Conservation (phyloP, 495 filamentous ascomycete genomes). For the Xylaria longipes region DNA sequence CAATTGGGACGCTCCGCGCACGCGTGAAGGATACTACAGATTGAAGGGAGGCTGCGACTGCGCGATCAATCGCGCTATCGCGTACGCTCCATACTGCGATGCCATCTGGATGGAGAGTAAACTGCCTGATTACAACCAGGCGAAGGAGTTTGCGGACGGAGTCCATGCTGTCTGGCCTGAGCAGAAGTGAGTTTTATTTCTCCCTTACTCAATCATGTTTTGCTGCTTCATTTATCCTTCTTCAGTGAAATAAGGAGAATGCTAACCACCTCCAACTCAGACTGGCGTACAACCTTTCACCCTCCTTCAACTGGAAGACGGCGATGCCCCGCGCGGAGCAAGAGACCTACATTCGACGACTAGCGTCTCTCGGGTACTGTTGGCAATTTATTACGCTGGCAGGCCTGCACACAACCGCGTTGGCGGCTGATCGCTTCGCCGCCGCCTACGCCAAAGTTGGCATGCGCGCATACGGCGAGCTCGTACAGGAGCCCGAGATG, state of each 20-base stretch:
- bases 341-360: slow-evolving; percentile 93
- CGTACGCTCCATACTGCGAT: slow-evolving; percentile 93
- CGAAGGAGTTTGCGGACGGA: slow-evolving; percentile 91
- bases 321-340: slow-evolving; percentile 94
- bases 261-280: slow-evolving; percentile 47
- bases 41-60: slow-evolving; percentile 91
- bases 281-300: slow-evolving; percentile 95
- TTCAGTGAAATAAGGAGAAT: neutral
- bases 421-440: slow-evolving; percentile 87
- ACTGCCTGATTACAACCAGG: slow-evolving; percentile 89
- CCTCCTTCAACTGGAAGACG: slow-evolving; percentile 99
- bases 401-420: slow-evolving; percentile 93
- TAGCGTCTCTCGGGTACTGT: slow-evolving; percentile 89
- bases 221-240: neutral
- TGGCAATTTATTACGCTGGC: slow-evolving; percentile 99
- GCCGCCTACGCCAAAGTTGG: slow-evolving; percentile 79
- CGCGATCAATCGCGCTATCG: slow-evolving; percentile 87
- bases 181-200: slow-evolving; percentile 73
- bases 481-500: slow-evolving; percentile 98
- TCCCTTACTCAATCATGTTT: neutral
- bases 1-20: slow-evolving; percentile 91
- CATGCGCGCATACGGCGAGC: slow-evolving; percentile 96
- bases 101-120: slow-evolving; percentile 99
- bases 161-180: slow-evolving; percentile 95
- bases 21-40: slow-evolving; percentile 93